Conservation (phyloP, 352 stramenopile genomes). For the Thalassiosira ordinaria region DNA sequence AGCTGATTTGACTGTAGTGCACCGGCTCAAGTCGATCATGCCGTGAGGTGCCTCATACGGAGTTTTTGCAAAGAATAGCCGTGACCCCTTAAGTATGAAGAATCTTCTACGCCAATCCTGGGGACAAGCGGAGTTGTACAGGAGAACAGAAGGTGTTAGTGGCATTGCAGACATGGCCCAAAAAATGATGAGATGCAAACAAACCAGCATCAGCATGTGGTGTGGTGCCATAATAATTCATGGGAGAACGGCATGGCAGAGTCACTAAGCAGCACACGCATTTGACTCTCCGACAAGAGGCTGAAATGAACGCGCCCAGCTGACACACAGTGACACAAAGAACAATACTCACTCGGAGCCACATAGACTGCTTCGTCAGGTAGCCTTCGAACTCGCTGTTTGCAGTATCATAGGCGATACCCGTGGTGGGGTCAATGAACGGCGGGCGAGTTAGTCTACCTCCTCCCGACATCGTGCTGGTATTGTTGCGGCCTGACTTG, state of each 20-base stretch:
- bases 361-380: constrained; percentile 89
- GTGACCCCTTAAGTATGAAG: constrained; percentile 90
- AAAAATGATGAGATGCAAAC: too few species aligned
- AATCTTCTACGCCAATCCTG: constrained; percentile 88
- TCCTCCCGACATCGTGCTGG: too few species aligned
- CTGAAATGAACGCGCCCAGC: too few species aligned
- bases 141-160: not conserved
- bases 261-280: too few species aligned
- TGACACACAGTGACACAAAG: too few species aligned
- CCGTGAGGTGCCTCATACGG: constrained; percentile 76
- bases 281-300: too few species aligned
- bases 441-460: constrained; percentile 59
- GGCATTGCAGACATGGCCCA: too few species aligned
- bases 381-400: constrained; percentile 88
- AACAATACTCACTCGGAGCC: constrained; percentile 84
- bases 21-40: constrained; percentile 89
- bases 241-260: too few species aligned
- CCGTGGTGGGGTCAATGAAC: constrained; percentile 78
- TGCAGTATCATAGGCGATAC: constrained; percentile 85
- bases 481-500: too few species aligned
- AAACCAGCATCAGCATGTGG: too few species aligned
- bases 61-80: constrained; percentile 85
- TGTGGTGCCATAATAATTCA: too few species aligned
- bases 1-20: constrained; percentile 90
- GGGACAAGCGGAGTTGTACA: constrained; percentile 1